Evolutionary conservation across 1,284 basidiomycete species (phyloP).

Genomic region (Somion occarium): DNA sequence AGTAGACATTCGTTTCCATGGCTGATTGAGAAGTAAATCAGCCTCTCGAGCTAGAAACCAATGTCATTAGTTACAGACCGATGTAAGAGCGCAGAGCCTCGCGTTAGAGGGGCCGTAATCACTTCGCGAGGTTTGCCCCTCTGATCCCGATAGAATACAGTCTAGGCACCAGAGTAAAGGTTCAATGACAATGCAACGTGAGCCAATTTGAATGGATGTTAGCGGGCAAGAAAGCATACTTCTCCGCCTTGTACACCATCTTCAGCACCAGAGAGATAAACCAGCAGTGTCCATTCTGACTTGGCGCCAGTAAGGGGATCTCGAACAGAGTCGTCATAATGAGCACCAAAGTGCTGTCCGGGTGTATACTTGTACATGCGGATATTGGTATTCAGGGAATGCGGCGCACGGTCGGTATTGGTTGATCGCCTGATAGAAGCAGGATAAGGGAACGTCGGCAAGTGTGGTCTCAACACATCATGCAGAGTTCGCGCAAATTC

Average conservation of each 20-base stretch:
- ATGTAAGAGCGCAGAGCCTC: slow-evolving; percentile 71
- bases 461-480: slow-evolving; percentile 48
- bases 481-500: slow-evolving; percentile 59
- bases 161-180: slow-evolving; percentile 32
- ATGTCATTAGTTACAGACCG: slow-evolving; percentile 35
- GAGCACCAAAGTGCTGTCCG: slow-evolving; percentile 65
- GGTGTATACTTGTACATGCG: slow-evolving; percentile 66
- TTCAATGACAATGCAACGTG: neutral
- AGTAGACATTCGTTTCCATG: slow-evolving; percentile 73
- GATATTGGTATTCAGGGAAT: slow-evolving; percentile 66
- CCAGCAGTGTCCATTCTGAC: slow-evolving; percentile 77
- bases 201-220: neutral
- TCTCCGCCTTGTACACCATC: slow-evolving; percentile 75
- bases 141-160: slow-evolving; percentile 64
- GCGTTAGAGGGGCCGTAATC: slow-evolving; percentile 55
- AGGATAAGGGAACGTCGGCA: slow-evolving; percentile 54
- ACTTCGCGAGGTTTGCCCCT: slow-evolving; percentile 45
- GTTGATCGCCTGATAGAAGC: slow-evolving; percentile 33
- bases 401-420: slow-evolving; percentile 36
- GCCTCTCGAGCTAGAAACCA: neutral
- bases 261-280: slow-evolving; percentile 71
- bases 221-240: slow-evolving; percentile 30
- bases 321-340: slow-evolving; percentile 70
- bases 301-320: slow-evolving; percentile 51
- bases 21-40: slow-evolving; percentile 29